phyloP scores from a whole-genome alignment of 1,139 yeast genomes.

The Suhomyces taliae region DNA sequence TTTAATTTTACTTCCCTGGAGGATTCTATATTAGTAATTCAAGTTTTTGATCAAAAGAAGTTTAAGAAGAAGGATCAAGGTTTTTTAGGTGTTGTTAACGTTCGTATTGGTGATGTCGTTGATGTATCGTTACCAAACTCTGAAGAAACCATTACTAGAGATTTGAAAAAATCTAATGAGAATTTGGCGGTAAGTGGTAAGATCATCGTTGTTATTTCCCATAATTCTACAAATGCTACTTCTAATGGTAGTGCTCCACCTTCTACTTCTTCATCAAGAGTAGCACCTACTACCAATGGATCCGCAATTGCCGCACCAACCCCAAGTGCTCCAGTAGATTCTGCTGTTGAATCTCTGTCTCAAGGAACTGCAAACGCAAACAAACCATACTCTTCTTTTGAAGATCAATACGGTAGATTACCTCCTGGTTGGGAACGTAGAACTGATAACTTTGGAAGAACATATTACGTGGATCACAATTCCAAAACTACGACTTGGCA shows the following conservation, averaged over 20 bases:
- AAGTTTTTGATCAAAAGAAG: conserved; percentile 94
- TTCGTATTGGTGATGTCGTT: conserved; percentile 85
- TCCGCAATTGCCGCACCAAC: conserved; percentile 13
- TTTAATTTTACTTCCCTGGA: conserved; percentile 78
- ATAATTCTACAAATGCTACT: conserved; percentile 20
- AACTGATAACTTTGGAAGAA: conserved; percentile 95
- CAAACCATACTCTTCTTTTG: conserved; percentile 86
- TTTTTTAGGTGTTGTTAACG: conserved; percentile 93
- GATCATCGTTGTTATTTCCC: conserved; percentile 73
- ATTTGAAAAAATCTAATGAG: conserved; percentile 87
- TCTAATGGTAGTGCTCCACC: conserved; percentile 12
- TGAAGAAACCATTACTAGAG: conserved; percentile 91
- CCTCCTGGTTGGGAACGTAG: conserved; percentile 99
- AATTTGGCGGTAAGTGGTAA: conserved; percentile 91
- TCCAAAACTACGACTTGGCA: conserved; percentile 98
- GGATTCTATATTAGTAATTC: conserved; percentile 85
- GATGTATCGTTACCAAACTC: conserved; percentile 59
- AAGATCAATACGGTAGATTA: conserved; percentile 92
- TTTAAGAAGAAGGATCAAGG: conserved; percentile 99
- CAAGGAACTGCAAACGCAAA: conserved; percentile 18
- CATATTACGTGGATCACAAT: conserved; percentile 96
- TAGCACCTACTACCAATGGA: conserved; percentile 6
- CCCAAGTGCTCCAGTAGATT: conserved; percentile 13
- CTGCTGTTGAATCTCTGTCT: conserved; percentile 14
- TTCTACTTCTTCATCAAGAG: conserved; percentile 12